Evolutionary conservation across 129 eudicot genomes (phyloP), one percentile per base, ranked within the genome.

Genomic region (Rutidosis leptorrhynchoides): DNA sequence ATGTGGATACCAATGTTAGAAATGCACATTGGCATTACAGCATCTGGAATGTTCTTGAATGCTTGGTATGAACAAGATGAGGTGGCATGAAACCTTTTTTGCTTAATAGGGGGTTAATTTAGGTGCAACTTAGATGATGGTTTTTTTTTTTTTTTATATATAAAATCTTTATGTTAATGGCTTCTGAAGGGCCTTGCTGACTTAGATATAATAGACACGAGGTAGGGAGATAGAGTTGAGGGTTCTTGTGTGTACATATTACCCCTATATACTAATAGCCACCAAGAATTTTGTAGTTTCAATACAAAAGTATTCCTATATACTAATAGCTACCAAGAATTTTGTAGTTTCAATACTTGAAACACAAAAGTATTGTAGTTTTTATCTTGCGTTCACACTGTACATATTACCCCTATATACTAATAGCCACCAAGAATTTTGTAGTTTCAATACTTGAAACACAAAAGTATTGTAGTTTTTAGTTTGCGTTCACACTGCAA

Each of bases 181-280:
- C 56, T 68, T 68, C 68, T 74, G 78, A 21, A 61, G 78, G 61
- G 28, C 14, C 27, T 71, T 61, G 60, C 68, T 71, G 33, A 62
- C 63, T 24, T 51, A 6, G 30, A 32, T 67, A 37, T 53, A 58
- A 22, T 71, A 60, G 76, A 61, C 43, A 7, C 55, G 67, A 65
- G 17, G 57, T 20, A 77, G 77, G 61, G 48, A 40, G 28, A 51
- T 67, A 67, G 62, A 51, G 72, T 40, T 43, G 72, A 67, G 24
- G n/a, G 63, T 15, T 32, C 53, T 54, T 54, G 73, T 68, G 62
- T 80, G 84, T 76, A 80, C 74, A 71, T 69, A 71, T 80, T 65
- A n/a, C n/a, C n/a, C n/a, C n/a, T n/a, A n/a, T n/a, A n/a, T n/a
- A n/a, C n/a, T n/a, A n/a, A n/a, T n/a, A n/a, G n/a, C n/a, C n/a